Percentiles rank a stretch among this genome's conserved stretches.
Conservation (phyloP, 257 asterid genomes). For the Anisodus acutangulus region DNA sequence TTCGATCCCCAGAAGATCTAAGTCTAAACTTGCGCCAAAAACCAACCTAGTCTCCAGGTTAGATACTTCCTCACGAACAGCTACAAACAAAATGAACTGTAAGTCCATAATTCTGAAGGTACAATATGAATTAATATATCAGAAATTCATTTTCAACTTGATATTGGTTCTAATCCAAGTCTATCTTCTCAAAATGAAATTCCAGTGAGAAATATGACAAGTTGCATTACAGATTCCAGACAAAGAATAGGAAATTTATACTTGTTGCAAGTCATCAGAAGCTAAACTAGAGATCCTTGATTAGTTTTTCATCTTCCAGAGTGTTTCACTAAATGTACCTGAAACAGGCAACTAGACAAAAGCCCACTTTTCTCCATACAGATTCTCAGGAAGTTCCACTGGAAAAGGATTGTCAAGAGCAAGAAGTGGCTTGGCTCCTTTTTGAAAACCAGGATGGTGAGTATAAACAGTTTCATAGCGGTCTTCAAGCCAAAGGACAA, state of each 20-base stretch:
- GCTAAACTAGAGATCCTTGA: slow-evolving; percentile 15
- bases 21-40: slow-evolving; percentile 81
- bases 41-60: slow-evolving; percentile 59
- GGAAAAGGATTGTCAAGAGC: slow-evolving; percentile 91
- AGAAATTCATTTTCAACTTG: slow-evolving; percentile 7
- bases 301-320: slow-evolving; percentile 16
- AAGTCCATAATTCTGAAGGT: slow-evolving; percentile 23
- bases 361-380: slow-evolving; percentile 94
- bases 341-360: slow-evolving; percentile 89
- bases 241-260: not conserved
- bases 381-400: slow-evolving; percentile 83
- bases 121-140: not conserved
- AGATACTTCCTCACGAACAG: slow-evolving; percentile 75
- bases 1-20: slow-evolving; percentile 94
- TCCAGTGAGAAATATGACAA: not conserved
- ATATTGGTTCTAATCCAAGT: slow-evolving; percentile 27
- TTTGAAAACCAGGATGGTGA: slow-evolving; percentile 85
- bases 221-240: not conserved
- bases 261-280: not conserved
- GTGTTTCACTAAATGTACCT: slow-evolving; percentile 43
- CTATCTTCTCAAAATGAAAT: not conserved
- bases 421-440: slow-evolving; percentile 76
- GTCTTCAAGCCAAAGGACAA: slow-evolving; percentile 92
- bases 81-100: slow-evolving; percentile 46
- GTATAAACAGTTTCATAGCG: slow-evolving; percentile 85